Conservation (phyloP, 768 basidiomycete species). For the Auricularia sp. region DNA sequence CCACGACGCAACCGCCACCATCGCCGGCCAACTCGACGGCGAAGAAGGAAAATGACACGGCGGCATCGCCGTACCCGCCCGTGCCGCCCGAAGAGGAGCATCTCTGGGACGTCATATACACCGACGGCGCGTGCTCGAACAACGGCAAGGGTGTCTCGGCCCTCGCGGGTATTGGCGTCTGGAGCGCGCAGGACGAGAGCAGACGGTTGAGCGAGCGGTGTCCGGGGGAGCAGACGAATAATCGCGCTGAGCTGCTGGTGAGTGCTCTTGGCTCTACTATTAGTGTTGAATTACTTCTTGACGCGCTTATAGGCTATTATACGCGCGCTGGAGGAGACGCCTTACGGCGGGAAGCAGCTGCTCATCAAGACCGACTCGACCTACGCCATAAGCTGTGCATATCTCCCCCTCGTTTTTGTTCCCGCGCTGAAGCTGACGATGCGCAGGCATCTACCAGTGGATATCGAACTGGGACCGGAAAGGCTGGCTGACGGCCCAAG, state of each 20-base stretch:
- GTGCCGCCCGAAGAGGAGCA: slow-evolving; percentile 13
- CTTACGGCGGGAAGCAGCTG: slow-evolving; percentile 42
- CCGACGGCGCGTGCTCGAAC: slow-evolving; percentile 80
- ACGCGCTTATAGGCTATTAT: slow-evolving; percentile 57
- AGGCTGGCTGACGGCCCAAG: slow-evolving; percentile 36
- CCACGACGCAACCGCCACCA: no score
- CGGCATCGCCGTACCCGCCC: no score
- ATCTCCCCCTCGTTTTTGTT: not conserved
- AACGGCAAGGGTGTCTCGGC: slow-evolving; percentile 57
- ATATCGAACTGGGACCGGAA: slow-evolving; percentile 7
- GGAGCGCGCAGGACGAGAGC: slow-evolving; percentile 42
- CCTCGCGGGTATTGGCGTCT: slow-evolving; percentile 79
- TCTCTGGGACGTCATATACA: slow-evolving; percentile 52
- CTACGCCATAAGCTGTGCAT: slow-evolving; percentile 69
- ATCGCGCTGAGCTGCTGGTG: slow-evolving; percentile 70
- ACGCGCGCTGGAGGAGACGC: slow-evolving; percentile 66
- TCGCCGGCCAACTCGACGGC: no score
- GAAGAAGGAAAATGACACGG: no score
- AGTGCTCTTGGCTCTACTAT: no score
- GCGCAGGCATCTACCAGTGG: slow-evolving; percentile 9
- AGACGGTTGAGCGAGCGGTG: slow-evolving; percentile 30
- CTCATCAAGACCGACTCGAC: slow-evolving; percentile 79
- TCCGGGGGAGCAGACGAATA: slow-evolving; percentile 78
- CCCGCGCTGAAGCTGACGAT: not conserved
- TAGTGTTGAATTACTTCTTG: no score